Base-by-base conservation (phyloP, 441 rosid genomes). In the Populus hybrid region DNA sequence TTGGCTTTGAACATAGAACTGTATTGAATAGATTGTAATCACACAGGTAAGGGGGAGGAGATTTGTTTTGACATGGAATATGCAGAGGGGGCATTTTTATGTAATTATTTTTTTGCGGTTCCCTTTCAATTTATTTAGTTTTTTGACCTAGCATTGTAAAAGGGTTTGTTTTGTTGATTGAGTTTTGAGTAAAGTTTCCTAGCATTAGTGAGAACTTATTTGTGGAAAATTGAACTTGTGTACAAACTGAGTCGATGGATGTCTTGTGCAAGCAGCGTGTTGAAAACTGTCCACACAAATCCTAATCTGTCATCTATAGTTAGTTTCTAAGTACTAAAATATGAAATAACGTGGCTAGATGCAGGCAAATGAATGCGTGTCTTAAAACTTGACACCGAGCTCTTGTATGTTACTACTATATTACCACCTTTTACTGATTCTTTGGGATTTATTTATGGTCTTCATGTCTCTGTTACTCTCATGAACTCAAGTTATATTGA, bases 401-500 rank as follows among this genome's bases (percentile, higher is more conserved):
- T 63, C 28, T 21, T 63, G 23, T 63, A 10, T 63, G 10, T 63
- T 63, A 23, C 11, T 21, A 23, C 66, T 10, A 9, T 63, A 24
- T 23, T 10, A 3, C 66, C 66, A 63, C 66, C 28, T 68, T 30
- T 34, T 34, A 24, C 59, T 10, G 73, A 20, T 6, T 76, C 12
- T 1, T 20, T 64, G 36, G 34, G 3, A 24, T 50, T 54, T 68
- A 8, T 54, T 32, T 14, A 21, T 69, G 23, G n/a, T 21, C 18
- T 26, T 69, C 18, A 34, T 26, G 14, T 26, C 65, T 18, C 36
- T 36, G 12, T 24, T 54, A 38, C 26, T 46, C 35, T 28, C 50
- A 5, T 38, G n/a, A 46, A 35, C n/a, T 72, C 46, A 66, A 26
- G 40, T 38, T 34, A n/a, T 75, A 30, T 36, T 81, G 79, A 32